Conservation (phyloP, 495 filamentous ascomycete genomes). For the Thermochaetoides thermophila region DNA sequence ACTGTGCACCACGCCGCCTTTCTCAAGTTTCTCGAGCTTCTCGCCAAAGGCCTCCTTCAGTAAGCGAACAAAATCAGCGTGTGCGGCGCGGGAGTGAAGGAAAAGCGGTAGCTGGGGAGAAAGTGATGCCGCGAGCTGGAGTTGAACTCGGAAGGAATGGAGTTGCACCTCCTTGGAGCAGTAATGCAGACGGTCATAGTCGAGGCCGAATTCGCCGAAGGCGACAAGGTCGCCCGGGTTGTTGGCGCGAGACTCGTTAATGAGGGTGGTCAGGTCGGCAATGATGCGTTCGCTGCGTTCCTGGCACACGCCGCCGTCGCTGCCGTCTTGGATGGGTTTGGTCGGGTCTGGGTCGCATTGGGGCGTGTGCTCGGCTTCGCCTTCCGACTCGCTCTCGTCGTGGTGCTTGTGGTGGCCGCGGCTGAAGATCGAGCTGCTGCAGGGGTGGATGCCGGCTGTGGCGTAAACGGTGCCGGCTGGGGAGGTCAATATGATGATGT, state of each 20-base stretch:
- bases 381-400: slow-evolving; percentile 20
- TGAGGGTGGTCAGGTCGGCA: slow-evolving; percentile 42
- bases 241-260: slow-evolving; percentile 17
- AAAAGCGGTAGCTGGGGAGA: slow-evolving; percentile 73
- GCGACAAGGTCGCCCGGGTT: slow-evolving; percentile 38
- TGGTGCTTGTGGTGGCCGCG: slow-evolving; percentile 41
- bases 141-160: slow-evolving; percentile 70
- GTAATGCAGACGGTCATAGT: slow-evolving; percentile 83
- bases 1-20: slow-evolving; percentile 70
- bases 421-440: slow-evolving; percentile 53
- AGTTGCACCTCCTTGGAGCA: slow-evolving; percentile 62
- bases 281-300: slow-evolving; percentile 32
- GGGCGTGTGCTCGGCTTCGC: slow-evolving; percentile 27
- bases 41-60: slow-evolving; percentile 30
- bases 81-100: slow-evolving; percentile 75
- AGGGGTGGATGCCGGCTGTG: slow-evolving; percentile 90
- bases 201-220: slow-evolving; percentile 90
- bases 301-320: slow-evolving; percentile 23
- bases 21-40: slow-evolving; percentile 42
- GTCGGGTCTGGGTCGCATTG: slow-evolving; percentile 29
- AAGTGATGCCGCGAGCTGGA: slow-evolving; percentile 49
- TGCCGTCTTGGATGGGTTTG: slow-evolving; percentile 24
- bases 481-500: neutral
- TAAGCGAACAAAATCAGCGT: slow-evolving; percentile 62
- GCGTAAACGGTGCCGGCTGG: slow-evolving; percentile 68